Conservation (phyloP, 345 rosid genomes). For the Bruguiera parviflora region DNA sequence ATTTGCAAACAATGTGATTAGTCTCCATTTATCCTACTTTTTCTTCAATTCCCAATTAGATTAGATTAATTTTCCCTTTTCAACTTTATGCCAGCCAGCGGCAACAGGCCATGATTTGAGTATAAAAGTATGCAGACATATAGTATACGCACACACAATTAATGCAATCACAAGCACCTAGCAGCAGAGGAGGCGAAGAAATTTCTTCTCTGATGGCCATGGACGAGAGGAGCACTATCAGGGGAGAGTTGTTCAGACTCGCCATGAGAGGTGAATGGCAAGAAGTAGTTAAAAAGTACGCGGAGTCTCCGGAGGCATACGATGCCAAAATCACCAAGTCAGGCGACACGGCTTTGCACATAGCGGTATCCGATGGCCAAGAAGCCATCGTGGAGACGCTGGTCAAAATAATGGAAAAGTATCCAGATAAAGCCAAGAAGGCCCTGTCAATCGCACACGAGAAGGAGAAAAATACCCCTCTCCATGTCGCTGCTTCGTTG, state of each 20-base stretch:
- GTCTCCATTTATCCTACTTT: too few relatives aligned
- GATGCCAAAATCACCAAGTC: constrained; percentile 24
- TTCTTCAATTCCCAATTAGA: too few relatives aligned
- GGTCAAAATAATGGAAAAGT: background rate
- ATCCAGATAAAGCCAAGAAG: background rate
- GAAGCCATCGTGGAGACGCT: constrained; percentile 19
- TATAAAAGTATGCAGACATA: too few relatives aligned
- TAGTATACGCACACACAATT: too few relatives aligned
- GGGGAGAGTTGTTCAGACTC: constrained; percentile 18
- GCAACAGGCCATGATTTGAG: too few relatives aligned
- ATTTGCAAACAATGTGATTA: too few relatives aligned
- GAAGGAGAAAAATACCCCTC: background rate
- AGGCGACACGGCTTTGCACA: constrained; percentile 43
- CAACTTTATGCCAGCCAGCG: too few relatives aligned
- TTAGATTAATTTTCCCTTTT: too few relatives aligned
- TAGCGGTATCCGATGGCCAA: constrained; percentile 36
- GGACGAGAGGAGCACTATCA: background rate
- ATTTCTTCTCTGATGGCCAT: too few relatives aligned
- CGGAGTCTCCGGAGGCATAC: background rate
- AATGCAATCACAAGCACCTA: too few relatives aligned
- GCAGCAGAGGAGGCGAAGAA: too few relatives aligned
- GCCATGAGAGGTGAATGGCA: constrained; percentile 46
- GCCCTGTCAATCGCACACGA: constrained; percentile 19
- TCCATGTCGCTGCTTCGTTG: background rate
- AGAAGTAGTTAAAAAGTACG: constrained; percentile 21